Conservation (phyloP, 495 filamentous ascomycete genomes). For the Daldinia decipiens region DNA sequence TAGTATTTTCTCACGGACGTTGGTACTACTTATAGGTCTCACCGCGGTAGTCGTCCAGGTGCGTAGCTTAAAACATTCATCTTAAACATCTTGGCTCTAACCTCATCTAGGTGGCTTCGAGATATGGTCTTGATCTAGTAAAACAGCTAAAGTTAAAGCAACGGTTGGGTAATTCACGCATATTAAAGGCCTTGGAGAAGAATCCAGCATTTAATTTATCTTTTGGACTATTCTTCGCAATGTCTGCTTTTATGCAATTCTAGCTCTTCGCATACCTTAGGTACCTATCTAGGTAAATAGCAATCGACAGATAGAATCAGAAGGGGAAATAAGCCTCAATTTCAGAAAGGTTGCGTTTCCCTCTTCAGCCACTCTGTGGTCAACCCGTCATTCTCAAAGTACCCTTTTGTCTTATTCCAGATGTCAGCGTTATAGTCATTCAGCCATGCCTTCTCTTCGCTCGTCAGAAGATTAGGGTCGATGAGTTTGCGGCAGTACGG, state of each 20-base stretch:
- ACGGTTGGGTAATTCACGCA: conserved; percentile 63
- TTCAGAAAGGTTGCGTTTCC: conserved; percentile 72
- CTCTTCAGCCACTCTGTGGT: conserved; percentile 84
- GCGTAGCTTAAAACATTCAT: neutral
- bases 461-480: conserved; percentile 75
- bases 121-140: conserved; percentile 75
- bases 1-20: conserved; percentile 75
- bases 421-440: conserved; percentile 88
- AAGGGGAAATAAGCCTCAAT: neutral
- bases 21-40: conserved; percentile 78
- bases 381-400: conserved; percentile 75
- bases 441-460: conserved; percentile 84
- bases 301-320: conserved; percentile 11
- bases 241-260: conserved; percentile 78
- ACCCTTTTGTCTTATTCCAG: conserved; percentile 81
- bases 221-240: conserved; percentile 78
- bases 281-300: neutral
- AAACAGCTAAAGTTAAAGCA: conserved; percentile 52
- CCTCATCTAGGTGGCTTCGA: conserved; percentile 68
- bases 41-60: conserved; percentile 78
- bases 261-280: conserved; percentile 44
- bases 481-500: conserved; percentile 93
- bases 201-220: conserved; percentile 81
- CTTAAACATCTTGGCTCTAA: conserved; percentile 8
- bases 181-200: conserved; percentile 66